Conservation (phyloP, 2,329 filamentous ascomycete genomes). For the Paracoccidioides brasiliensis region DNA sequence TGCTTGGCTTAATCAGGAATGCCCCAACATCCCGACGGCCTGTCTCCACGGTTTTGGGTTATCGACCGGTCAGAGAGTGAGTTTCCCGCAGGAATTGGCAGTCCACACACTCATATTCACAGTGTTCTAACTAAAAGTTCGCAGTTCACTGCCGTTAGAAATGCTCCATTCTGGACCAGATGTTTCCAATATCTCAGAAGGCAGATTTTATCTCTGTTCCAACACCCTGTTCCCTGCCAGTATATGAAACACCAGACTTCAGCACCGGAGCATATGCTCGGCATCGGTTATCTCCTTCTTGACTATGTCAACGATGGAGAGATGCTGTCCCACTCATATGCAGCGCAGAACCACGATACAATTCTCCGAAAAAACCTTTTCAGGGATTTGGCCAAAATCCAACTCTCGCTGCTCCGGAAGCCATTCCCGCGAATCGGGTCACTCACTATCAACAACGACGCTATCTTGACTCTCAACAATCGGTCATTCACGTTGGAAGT, state of each 20-base stretch:
- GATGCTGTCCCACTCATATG: constrained; percentile 12
- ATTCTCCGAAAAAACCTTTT: constrained; percentile 12
- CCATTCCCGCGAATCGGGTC: constrained; percentile 14
- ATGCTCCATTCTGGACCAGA: neutral
- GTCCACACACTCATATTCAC: too few relatives aligned
- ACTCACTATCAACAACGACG: constrained; percentile 12
- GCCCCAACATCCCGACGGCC: constrained; percentile 17
- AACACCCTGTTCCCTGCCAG: neutral
- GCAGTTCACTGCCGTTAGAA: constrained; percentile 1
- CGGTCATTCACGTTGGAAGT: constrained; percentile 14
- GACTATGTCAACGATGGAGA: constrained; percentile 6
- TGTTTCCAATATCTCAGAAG: neutral
- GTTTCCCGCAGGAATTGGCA: neutral
- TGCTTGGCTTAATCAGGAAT: constrained; percentile 18
- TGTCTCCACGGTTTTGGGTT: constrained; percentile 17
- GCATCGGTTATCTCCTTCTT: constrained; percentile 9
- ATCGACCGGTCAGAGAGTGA: constrained; percentile 15
- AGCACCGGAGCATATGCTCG: neutral
- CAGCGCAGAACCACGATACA: constrained; percentile 1
- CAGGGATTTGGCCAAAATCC: constrained; percentile 9
- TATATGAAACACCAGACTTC: neutral
- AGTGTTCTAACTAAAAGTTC: neutral
- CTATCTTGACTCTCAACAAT: constrained; percentile 11
- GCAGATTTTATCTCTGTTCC: neutral
- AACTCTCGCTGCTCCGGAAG: constrained; percentile 7